phyloP scores from a whole-genome alignment of 202 grass and related monocot genomes.

The Schoenoplectus triqueter region DNA sequence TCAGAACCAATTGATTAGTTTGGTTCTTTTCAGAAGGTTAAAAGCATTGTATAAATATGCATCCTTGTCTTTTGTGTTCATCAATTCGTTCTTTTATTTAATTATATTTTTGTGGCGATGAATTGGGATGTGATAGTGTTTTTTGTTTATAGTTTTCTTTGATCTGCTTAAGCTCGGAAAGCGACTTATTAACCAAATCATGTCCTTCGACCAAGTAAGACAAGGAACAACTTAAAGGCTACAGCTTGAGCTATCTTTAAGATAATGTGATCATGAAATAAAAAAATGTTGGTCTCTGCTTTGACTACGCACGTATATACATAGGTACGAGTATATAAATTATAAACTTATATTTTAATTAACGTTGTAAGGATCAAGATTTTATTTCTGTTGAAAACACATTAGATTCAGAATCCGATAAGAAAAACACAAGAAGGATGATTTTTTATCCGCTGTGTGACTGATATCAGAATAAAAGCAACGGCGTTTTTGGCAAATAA shows the following conservation, averaged over 20 bases:
- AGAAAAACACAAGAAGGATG: too few relatives aligned
- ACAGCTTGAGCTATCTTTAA: background rate
- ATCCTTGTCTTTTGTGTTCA: slow-evolving; percentile 9
- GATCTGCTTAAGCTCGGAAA: background rate
- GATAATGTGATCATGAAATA: background rate
- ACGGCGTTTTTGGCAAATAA: too few relatives aligned
- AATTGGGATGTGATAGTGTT: background rate
- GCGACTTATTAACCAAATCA: background rate
- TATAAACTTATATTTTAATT: too few relatives aligned
- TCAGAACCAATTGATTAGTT: slow-evolving; percentile 41
- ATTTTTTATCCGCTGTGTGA: too few relatives aligned
- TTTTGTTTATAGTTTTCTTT: background rate
- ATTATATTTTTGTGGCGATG: slow-evolving; percentile 21
- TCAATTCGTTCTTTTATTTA: slow-evolving; percentile 21
- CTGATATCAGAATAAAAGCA: too few relatives aligned
- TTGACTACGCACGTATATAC: background rate
- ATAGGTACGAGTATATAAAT: background rate
- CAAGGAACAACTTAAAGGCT: background rate
- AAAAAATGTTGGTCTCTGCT: background rate
- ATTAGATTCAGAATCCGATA: background rate
- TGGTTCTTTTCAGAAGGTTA: slow-evolving; percentile 19
- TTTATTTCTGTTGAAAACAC: background rate
- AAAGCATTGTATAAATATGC: slow-evolving; percentile 23
- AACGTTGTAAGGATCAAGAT: background rate
- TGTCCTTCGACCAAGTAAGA: background rate